Evolutionary conservation across 495 filamentous ascomycete species (phyloP).

Genomic region (Parathielavia hyrcaniae): DNA sequence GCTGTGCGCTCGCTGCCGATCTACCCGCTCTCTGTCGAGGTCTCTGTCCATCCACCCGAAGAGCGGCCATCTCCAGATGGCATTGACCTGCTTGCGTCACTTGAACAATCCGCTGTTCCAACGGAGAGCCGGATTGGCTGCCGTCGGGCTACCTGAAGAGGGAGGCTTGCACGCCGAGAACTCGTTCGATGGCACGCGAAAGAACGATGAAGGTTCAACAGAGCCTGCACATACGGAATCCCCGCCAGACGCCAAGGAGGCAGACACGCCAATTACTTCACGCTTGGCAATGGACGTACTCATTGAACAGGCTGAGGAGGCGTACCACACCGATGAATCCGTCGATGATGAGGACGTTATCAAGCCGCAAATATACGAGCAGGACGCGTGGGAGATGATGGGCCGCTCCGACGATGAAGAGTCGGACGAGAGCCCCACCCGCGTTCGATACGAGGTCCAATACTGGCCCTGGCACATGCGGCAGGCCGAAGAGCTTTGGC

Average conservation of each 20-base stretch:
- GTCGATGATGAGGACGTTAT: constrained; percentile 17
- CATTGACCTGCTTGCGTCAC: constrained; percentile 24
- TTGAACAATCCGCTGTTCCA: constrained; percentile 28
- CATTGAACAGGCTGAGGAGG: background rate
- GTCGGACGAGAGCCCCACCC: background rate
- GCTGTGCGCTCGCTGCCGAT: constrained; percentile 21
- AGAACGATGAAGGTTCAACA: background rate
- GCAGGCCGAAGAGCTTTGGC: constrained; percentile 19
- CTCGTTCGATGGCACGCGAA: background rate
- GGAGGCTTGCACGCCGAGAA: background rate
- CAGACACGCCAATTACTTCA: background rate
- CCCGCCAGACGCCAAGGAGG: background rate
- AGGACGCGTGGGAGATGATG: background rate
- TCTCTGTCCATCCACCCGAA: constrained; percentile 17
- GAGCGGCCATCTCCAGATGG: constrained; percentile 21
- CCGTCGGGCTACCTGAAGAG: background rate
- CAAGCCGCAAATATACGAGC: background rate
- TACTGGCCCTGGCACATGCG: constrained; percentile 24
- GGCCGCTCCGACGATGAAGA: background rate
- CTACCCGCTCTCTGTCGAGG: background rate
- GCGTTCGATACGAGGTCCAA: constrained; percentile 22
- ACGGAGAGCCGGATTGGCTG: constrained; percentile 7
- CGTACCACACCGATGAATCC: constrained; percentile 13
- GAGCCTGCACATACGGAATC: background rate
- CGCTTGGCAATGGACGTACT: background rate